phyloP scores from a whole-genome alignment of 371 early-diverging fungal genomes.

The Mucor circinelloides region DNA sequence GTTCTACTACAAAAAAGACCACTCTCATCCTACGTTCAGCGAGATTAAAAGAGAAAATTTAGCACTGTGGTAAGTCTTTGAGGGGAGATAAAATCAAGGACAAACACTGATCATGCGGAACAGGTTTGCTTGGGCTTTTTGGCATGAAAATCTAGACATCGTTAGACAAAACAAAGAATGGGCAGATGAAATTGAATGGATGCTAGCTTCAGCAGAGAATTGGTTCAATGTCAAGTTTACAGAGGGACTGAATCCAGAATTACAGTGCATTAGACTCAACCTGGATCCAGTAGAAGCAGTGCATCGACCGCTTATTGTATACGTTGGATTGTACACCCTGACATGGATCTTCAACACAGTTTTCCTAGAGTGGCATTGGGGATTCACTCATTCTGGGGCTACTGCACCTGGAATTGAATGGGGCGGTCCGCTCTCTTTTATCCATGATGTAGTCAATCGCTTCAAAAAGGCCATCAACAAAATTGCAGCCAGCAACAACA shows the following conservation, averaged over 20 bases:
- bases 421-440: slow-evolving; percentile 26
- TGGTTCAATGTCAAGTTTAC: slow-evolving; percentile 45
- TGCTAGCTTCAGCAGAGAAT: slow-evolving; percentile 47
- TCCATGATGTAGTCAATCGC: background rate
- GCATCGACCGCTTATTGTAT: slow-evolving; percentile 63
- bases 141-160: slow-evolving; percentile 46
- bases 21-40: slow-evolving; percentile 38
- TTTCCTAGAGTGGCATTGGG: slow-evolving; percentile 26
- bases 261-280: slow-evolving; percentile 60
- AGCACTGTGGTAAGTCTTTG: slow-evolving; percentile 50
- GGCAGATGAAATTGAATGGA: slow-evolving; percentile 51
- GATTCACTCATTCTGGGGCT: slow-evolving; percentile 21
- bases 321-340: slow-evolving; percentile 39
- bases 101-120: background rate
- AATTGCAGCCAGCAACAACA: no score
- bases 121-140: slow-evolving; percentile 64
- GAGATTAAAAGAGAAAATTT: slow-evolving; percentile 54
- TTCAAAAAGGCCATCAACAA: background rate
- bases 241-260: slow-evolving; percentile 52
- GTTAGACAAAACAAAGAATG: slow-evolving; percentile 33
- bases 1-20: slow-evolving; percentile 47
- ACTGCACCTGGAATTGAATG: slow-evolving; percentile 19
- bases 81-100: background rate
- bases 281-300: slow-evolving; percentile 64
- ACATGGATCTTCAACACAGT: slow-evolving; percentile 32